Evolutionary conservation across 441 rosid genomes (phyloP), one percentile per base, ranked within the genome.

Genomic region (Hura crepitans): DNA sequence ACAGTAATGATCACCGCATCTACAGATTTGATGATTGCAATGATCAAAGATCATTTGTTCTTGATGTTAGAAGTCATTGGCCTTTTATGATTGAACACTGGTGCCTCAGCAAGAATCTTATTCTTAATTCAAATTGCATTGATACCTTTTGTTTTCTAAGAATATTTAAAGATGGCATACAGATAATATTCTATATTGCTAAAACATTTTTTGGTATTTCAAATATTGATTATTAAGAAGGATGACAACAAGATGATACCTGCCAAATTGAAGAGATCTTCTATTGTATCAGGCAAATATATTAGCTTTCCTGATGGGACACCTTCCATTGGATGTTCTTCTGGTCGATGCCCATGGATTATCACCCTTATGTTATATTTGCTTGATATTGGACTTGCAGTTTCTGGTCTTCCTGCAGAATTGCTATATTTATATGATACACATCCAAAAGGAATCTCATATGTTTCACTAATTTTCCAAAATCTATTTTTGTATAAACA

Each of bases 291-390:
- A 9, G 96, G 94, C 73, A 92, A 82, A 82, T 81, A 69, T 77
- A 89, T 75, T 73, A 92, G 85, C 84, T 85, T 89, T 45, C 96
- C 94, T 2, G 17, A 66, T n/a, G 43, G 30, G 65, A 78, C 58
- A 11, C 53, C 81, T 66, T 75, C 81, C 28, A 45, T 31, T 74
- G 75, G 63, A 58, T 64, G 73, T 78, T 84, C 74, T 55, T 77
- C 72, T 56, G 96, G 96, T 78, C 80, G 76, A 73, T 88, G 81
- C 68, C 91, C 85, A 56, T 89, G 92, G 62, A 91, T 88, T 71
- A 86, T 87, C 77, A 89, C 94, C 82, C 97, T 78, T 75, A 62
- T 81, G 6, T 74, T 81, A 30, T 45, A 62, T 78, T 70, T 66
- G 49, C 71, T 79, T 70, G 79, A 64, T 65, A 60, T 68, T 59